Conservation (phyloP, 352 stramenopile species). For the Blastocystis sp. region DNA sequence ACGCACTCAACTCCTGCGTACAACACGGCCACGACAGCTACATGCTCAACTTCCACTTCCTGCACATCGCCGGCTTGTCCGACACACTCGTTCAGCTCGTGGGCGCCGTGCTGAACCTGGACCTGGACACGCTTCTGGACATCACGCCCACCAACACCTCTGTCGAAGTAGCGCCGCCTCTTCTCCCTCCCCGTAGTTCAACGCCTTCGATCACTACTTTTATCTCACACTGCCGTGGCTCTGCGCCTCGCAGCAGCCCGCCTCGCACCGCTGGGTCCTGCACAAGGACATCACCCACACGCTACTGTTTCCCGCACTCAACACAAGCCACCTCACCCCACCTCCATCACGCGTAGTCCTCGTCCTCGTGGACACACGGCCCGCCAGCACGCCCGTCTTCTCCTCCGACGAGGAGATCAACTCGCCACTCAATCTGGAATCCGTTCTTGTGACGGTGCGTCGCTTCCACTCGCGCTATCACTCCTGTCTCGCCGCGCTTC, state of each 20-base stretch:
- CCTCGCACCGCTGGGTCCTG: not conserved
- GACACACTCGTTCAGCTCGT: slow-evolving; percentile 29
- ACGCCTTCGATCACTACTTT: slow-evolving; percentile 2
- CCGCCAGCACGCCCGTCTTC: not conserved
- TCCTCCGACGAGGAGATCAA: slow-evolving; percentile 22
- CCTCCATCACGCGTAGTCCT: slow-evolving; percentile 17
- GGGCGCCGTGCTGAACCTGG: slow-evolving; percentile 51
- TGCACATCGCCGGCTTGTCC: slow-evolving; percentile 26
- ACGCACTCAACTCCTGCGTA: not conserved
- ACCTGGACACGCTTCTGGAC: slow-evolving; percentile 56
- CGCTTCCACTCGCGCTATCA: slow-evolving; percentile 53
- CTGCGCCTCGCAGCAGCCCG: not conserved
- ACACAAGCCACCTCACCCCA: not conserved
- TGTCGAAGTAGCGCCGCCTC: not conserved
- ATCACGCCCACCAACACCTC: slow-evolving; percentile 13
- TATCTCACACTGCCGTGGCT: slow-evolving; percentile 46
- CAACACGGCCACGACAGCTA: not conserved
- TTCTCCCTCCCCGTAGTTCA: not conserved
- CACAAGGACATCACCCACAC: slow-evolving; percentile 1
- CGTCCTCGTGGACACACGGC: not conserved
- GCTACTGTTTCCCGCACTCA: slow-evolving; percentile 18
- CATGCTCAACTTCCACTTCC: slow-evolving; percentile 29
- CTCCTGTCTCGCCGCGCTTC: slow-evolving; percentile 22
- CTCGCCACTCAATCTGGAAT: slow-evolving; percentile 25
- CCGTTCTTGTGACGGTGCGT: slow-evolving; percentile 33